Evolutionary conservation across 2,329 filamentous ascomycete species (phyloP), one percentile per base, ranked within the genome.

Genomic region (Pseudocercospora macadamiae): DNA sequence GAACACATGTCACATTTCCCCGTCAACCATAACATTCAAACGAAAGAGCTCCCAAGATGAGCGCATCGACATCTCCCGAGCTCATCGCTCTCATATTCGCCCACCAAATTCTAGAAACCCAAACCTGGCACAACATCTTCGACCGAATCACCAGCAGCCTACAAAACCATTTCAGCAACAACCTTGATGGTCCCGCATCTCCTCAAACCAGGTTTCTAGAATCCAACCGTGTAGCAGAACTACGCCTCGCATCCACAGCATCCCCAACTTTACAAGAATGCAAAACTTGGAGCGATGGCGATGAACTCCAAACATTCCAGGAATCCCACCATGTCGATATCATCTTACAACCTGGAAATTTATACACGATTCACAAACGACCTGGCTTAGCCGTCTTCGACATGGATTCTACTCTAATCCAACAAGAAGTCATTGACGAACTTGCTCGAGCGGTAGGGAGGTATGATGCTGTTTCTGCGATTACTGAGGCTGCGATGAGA

Each of bases 401-500:
- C 75, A 99, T 99, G 95, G 95, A 99, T 78, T 95, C 89, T 75
- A 99, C 95, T 0, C 83, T 99, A 60, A 97, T 99, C 73, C 89
- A 93, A 54, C 93, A 99, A 75, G 95, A 99, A 78, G 93, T 97
- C 61, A 97, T 99, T 72, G 95, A 99, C 75, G 87, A 97, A 69
- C 88, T 99, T 57, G 95, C 95, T 3, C 87, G 89, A 54, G 89
- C 89, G 34, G 86, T 96, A 2, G 90, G 91, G 53, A 59, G 67
- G 28, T 74, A 75, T 62, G 86, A 86, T 54, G 81, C 90, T 68
- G 93, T 99, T 36, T 89, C 91, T 8, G 83, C 88, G 68, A 97
- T 99, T 67, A 99, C 95, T 0, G 88, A 89, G 60, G 89, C 92
- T 30, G 93, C 95, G 32, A 99, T 99, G 95, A 88, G 93, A 66